These are phyloP conservation scores for Neolentinus lepideus DNA, from an alignment of 1,284 basidiomycete species.

Conservation along the genomic window DNA sequence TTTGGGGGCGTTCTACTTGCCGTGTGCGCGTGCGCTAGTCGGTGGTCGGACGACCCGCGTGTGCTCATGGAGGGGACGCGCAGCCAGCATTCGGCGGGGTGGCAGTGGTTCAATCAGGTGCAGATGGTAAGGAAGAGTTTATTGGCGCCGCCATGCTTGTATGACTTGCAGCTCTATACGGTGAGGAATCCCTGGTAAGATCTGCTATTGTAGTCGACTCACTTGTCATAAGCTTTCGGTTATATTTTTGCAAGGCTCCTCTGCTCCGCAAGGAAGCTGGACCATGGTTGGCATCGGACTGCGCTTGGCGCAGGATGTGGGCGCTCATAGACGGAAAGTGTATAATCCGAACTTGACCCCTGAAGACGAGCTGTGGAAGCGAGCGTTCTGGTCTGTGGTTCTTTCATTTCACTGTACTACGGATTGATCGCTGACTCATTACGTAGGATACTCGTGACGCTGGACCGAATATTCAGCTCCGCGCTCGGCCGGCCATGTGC, in stretches of 20 bases:
- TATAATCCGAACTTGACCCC: conserved; percentile 21
- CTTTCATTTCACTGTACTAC: conserved; percentile 11
- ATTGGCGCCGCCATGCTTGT: conserved; percentile 50
- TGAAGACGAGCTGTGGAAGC: conserved; percentile 50
- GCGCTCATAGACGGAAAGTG: conserved; percentile 30
- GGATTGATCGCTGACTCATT: neutral
- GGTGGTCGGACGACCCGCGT: conserved; percentile 38
- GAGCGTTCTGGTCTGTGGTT: conserved; percentile 23
- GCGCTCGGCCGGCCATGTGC: conserved; percentile 42
- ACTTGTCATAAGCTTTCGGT: conserved; percentile 23
- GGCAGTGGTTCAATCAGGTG: conserved; percentile 69
- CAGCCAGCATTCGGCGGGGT: conserved; percentile 58
- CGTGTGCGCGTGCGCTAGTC: conserved; percentile 39
- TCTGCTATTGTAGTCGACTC: too few relatives aligned
- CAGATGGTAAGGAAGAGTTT: conserved; percentile 50
- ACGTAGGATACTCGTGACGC: conserved; percentile 19
- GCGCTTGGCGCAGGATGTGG: conserved; percentile 39
- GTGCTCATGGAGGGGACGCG: conserved; percentile 44
- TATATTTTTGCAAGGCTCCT: conserved; percentile 35
- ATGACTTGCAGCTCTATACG: conserved; percentile 61
- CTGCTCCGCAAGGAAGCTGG: conserved; percentile 47
- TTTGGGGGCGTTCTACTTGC: conserved; percentile 37
- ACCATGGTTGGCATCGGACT: conserved; percentile 45
- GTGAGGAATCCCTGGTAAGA: conserved; percentile 20
- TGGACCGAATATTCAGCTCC: conserved; percentile 30